A percentile compares a stretch with the other conserved stretches of the same genome.
phyloP scores from a whole-genome alignment of 768 basidiomycete species.

The Cyclocybe aegerita region DNA sequence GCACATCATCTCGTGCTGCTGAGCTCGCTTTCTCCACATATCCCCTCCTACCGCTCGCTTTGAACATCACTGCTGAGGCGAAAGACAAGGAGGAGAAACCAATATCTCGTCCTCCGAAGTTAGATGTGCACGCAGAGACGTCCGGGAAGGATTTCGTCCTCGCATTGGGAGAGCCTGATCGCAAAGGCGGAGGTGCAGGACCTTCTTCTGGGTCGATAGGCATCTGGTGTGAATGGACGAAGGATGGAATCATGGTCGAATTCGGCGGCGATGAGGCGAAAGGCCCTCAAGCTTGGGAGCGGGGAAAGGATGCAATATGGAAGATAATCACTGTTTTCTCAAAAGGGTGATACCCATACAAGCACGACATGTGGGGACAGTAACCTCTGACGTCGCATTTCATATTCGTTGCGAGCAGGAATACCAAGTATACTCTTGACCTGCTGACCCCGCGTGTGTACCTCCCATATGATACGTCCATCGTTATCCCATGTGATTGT shows the following conservation, averaged over 20 bases:
- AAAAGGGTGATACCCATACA: not conserved
- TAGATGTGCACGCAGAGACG: slow-evolving; percentile 48
- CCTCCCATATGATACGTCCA: not conserved
- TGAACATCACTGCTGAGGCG: slow-evolving; percentile 35
- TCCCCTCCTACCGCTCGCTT: slow-evolving; percentile 50
- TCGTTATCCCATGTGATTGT: slow-evolving; percentile 16
- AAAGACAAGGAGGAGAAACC: slow-evolving; percentile 37
- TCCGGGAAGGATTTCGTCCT: slow-evolving; percentile 79
- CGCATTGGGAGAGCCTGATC: slow-evolving; percentile 78
- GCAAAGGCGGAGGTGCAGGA: slow-evolving; percentile 89
- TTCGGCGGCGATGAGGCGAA: slow-evolving; percentile 77
- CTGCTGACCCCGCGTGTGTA: not conserved
- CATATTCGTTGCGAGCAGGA: not conserved
- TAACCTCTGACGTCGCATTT: not conserved
- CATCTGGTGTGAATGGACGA: slow-evolving; percentile 93
- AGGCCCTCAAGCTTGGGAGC: slow-evolving; percentile 86
- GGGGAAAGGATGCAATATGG: slow-evolving; percentile 81
- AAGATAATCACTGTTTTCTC: slow-evolving; percentile 67
- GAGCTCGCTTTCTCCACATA: slow-evolving; percentile 58
- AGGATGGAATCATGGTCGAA: slow-evolving; percentile 81
- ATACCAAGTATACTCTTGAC: not conserved
- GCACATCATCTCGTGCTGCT: slow-evolving; percentile 40
- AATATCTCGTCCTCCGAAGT: slow-evolving; percentile 32
- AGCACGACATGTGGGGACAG: too few relatives aligned
- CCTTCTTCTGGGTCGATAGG: slow-evolving; percentile 83